phyloP scores from a whole-genome alignment of 2,329 filamentous ascomycete species.

The Colletotrichum siamense region DNA sequence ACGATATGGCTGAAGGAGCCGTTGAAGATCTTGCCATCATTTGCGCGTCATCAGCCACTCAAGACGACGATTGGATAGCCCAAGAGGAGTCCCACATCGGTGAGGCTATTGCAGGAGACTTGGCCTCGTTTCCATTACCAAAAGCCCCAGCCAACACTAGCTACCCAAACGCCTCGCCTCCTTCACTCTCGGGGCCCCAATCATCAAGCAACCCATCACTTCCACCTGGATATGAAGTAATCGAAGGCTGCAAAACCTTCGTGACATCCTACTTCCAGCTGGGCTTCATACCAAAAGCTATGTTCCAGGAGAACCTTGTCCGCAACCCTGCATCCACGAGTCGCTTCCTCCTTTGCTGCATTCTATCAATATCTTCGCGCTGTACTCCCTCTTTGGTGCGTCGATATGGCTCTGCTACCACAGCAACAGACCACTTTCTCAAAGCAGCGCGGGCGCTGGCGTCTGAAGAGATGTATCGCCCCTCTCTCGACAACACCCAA shows the following conservation, averaged over 20 bases:
- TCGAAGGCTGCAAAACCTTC: not conserved
- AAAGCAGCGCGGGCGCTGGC: not conserved
- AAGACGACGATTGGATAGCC: not conserved
- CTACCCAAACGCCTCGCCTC: not conserved
- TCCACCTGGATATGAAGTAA: not conserved
- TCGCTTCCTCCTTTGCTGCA: not conserved
- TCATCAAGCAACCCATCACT: not conserved
- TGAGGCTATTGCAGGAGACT: not conserved
- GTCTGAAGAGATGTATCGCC: not conserved
- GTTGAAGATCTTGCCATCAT: not conserved
- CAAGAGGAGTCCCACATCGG: not conserved
- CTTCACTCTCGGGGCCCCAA: fast-evolving
- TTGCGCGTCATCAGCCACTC: not conserved
- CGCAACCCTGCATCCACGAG: not conserved
- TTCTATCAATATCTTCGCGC: not conserved
- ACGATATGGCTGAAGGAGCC: not conserved
- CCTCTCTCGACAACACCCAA: not conserved
- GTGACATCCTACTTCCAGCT: not conserved
- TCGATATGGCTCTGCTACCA: not conserved
- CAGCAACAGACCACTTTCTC: not conserved
- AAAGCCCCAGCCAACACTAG: not conserved
- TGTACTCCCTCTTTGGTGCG: not conserved
- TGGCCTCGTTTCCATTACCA: not conserved
- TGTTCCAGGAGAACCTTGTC: not conserved
- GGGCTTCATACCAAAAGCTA: not conserved